Base-by-base conservation (phyloP, 768 basidiomycete genomes). In the Boletus barrowsii region DNA sequence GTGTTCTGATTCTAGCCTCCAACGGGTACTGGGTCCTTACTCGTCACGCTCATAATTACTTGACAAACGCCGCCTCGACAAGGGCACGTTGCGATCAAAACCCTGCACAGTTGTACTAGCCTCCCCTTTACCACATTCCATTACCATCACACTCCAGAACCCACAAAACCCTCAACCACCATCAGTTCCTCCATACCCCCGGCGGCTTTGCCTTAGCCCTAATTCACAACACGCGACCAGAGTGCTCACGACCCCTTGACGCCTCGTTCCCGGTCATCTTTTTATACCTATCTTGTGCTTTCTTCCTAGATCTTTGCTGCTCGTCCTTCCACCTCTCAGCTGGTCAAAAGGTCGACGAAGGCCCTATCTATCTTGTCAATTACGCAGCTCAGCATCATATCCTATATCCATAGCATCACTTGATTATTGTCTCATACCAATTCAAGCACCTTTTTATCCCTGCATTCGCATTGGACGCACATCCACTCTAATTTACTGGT, bases 41-140 rank as follows among this genome's bases (percentile, higher is more conserved):
- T 45, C 56, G 57, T 58, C 53, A 62, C 55, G 36, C 58, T 58
- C 62, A 67, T 72, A 71, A 67, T 69, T 69, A 73, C 76, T 67
- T 75, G 73, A 72, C 73, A 78, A 75, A 75, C 75, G 72, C 73
- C 74, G 78, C 74, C 74, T 74, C 73, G 69, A 77, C 72, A 75
- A 74, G 80, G 84, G 81, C 86, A 88, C 86, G 85, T 87, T 87
- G 84, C 76, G 76, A 87, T 86, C 84, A 86, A 84, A 86, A 83
- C 73, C 74, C 80, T 79, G 77, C 63, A 67, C 72, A 68, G 61
- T 67, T 47, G 59, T 67, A 69, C 67, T 75, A 73, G 79, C 82
- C 82, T 81, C 66, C 76, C 79, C 76, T 78, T 75, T 78, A 76
- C 79, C 80, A 82, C 80, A 72, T 78, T 77, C 76, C 79, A 71